Evolutionary conservation across 805 yeast species (phyloP), one percentile per base, ranked within the genome.

Genomic region (Candida broadrunensis): DNA sequence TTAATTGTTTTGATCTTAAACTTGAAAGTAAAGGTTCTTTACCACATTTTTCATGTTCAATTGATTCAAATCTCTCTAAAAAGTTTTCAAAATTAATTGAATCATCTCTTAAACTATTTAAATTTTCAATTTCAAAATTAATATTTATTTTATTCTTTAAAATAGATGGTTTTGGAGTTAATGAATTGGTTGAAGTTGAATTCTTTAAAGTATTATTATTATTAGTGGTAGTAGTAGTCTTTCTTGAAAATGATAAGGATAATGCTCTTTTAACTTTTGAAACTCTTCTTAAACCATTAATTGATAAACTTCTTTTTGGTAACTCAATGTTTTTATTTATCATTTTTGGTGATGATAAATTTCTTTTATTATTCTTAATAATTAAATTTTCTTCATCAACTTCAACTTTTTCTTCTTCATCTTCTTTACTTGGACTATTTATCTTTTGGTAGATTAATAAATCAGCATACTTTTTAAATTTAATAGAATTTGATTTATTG

Each of bases 141-240:
- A 33, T 27, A 30, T 63, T 63, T 3, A 44, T 36, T 40, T 51
- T 55, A 34, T 47, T 58, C 39, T 58, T 61, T 24, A 63, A 45
- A 16, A 63, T 63, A 8, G 68, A 57, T 29, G 41, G 41, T 14
- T 6, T 17, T 9, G 47, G 42, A n/a, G 9, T 23, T 15, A 8
- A 17, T 35, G 29, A 9, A 21, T 6, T 9, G 9, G 24, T 21
- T 9, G 9, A 9, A 21, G 24, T 21, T 9, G 9, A 9, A 21
- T 6, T 21, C 6, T 21, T 21, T 9, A 21, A 21, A 23, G 19
- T 36, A 14, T 29, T 36, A 4, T 5, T 4, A 21, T 9, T 17
- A n/a, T 27, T n/a, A 11, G 16, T 26, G 14, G 17, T 7, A 3
- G 26, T 21, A 12, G 19, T 20, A 24, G 18, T 37, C 12, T 26